phyloP scores from a whole-genome alignment of 805 yeast genomes.

The Candida verbasci region DNA sequence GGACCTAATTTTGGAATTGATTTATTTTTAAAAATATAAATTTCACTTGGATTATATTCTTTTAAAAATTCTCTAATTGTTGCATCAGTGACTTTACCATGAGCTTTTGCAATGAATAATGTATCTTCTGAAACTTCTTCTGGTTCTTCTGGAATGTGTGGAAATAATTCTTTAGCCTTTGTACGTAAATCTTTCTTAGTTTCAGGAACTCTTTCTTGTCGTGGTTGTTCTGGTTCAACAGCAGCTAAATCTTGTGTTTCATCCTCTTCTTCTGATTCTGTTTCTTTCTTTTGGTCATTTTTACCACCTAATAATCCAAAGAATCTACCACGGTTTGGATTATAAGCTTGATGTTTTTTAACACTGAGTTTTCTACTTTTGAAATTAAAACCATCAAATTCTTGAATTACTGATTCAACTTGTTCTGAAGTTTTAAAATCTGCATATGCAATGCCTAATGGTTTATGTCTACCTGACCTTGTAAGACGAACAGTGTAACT shows the following conservation, averaged over 20 bases:
- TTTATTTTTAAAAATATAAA: conserved; percentile 42
- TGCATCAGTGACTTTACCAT: conserved; percentile 37
- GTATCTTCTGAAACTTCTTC: conserved; percentile 40
- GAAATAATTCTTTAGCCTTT: background rate
- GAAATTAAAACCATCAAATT: conserved; percentile 21
- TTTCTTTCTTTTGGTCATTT: background rate
- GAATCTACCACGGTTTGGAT: conserved; percentile 16
- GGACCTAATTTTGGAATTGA: conserved; percentile 20
- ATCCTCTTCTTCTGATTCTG: background rate
- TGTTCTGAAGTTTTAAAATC: conserved; percentile 26
- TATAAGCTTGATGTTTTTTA: conserved; percentile 41
- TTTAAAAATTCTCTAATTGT: conserved; percentile 43
- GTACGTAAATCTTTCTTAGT: no score
- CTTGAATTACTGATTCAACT: conserved; percentile 23
- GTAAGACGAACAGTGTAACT: conserved; percentile 48
- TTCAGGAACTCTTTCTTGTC: no score
- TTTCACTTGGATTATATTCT: conserved; percentile 42
- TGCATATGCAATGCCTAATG: conserved; percentile 53
- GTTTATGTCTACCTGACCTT: conserved; percentile 35
- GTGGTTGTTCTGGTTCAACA: background rate
- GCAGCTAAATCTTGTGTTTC: background rate
- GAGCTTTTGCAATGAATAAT: conserved; percentile 40
- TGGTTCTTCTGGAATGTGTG: no score
- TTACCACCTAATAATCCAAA: background rate
- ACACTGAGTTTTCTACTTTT: conserved; percentile 37